These are phyloP conservation scores for Fistulinella prunicolor DNA, from an alignment of 768 basidiomycete genomes.

Conservation along the genomic window DNA sequence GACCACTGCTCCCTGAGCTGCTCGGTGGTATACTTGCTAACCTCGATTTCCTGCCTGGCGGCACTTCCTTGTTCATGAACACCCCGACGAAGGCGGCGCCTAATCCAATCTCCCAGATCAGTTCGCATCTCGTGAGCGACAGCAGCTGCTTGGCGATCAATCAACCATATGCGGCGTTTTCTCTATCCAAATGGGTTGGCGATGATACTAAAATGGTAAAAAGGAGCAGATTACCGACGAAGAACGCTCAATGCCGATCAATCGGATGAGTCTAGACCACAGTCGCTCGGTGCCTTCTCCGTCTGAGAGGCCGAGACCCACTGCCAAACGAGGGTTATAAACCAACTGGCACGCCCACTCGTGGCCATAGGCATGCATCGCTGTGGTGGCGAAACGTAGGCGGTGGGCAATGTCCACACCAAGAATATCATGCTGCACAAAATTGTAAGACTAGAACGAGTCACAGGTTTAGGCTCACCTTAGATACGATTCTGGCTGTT, in stretches of 20 bases:
- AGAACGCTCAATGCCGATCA: slow-evolving; percentile 33
- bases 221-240: slow-evolving; percentile 28
- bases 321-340: background rate
- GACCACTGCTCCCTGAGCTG: slow-evolving; percentile 34
- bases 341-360: background rate
- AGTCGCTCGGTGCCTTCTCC: slow-evolving; percentile 15
- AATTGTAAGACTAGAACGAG: background rate
- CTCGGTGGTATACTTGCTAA: slow-evolving; percentile 9
- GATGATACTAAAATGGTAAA: background rate
- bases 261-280: slow-evolving; percentile 33
- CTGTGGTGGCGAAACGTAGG: background rate
- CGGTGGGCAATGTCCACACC: background rate
- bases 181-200: slow-evolving; percentile 12
- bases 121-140: background rate
- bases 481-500: background rate
- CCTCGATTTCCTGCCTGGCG: slow-evolving; percentile 4
- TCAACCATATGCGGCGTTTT: slow-evolving; percentile 29
- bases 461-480: background rate
- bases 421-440: background rate
- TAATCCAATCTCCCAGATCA: slow-evolving; percentile 30
- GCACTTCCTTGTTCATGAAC: slow-evolving; percentile 8
- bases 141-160: slow-evolving; percentile 31
- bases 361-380: background rate
- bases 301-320: background rate
- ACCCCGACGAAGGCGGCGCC: slow-evolving; percentile 16